Evolutionary conservation across 768 basidiomycete species (phyloP), one percentile per base, ranked within the genome.

Genomic region (Thelephora aurantiotincta): DNA sequence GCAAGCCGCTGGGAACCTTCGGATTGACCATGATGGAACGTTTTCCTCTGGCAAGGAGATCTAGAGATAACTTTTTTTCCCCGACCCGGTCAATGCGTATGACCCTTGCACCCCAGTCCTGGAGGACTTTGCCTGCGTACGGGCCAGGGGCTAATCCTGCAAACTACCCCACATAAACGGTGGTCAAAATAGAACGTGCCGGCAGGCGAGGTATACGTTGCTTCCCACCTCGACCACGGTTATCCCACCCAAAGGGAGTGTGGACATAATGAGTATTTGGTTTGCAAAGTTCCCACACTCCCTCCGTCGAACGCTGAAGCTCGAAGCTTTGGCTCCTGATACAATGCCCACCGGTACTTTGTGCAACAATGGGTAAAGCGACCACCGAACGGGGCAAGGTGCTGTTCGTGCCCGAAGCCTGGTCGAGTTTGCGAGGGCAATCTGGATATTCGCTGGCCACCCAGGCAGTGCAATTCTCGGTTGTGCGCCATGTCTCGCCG

Each of bases 91-190:
- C 87, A 45, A 91, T 69, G 26, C 87, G 79, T 16, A 74, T 73
- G 35, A 90, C 86, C 42, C 71, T 72, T 33, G 86, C 87, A 3
- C 87, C 86, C 54, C 81, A 78, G 62, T 89, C 86, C 1, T 85
- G 78, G 33, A 91, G 71, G 41, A 89, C 58, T 37, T 89, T 70
- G 23, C 83, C 84, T 7, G 83, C 77, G 54, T 85, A 89, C 0
- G 87, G 86, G 0, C 76, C 86, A 1, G 87, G 87, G 3, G 86
- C 87, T 22, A 90, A 70, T 26, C 86, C 87, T 22, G 80, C 86
- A 56, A 89, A 86, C 82, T 89, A 35, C 13, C 3, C 23, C 38
- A 2, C 38, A 16, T 41, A 9, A 9, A n/a, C 22, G 22, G 38
- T 41, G 9, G 38, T 41, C 14, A 30, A 30, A 30, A 30, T 30